A percentile compares a stretch with the other conserved stretches of the same genome.
These are phyloP conservation scores for Kuraishia capsulata DNA, from an alignment of 805 yeast species.

Conservation along the genomic window DNA sequence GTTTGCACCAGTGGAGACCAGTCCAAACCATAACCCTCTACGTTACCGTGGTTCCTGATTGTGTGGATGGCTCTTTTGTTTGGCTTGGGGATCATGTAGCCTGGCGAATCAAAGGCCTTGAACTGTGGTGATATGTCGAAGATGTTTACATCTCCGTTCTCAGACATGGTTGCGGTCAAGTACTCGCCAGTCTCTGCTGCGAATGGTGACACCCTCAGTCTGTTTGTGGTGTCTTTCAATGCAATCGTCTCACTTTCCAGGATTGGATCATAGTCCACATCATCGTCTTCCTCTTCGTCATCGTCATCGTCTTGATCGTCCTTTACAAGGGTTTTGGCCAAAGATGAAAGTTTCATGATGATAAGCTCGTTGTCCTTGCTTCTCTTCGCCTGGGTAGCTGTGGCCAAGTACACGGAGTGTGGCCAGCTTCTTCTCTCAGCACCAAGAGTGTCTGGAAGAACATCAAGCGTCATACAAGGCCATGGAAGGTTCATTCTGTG, in stretches of 20 bases:
- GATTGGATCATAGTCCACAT: conserved; percentile 67
- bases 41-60: conserved; percentile 76
- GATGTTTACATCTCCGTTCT: conserved; percentile 81
- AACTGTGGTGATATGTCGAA: conserved; percentile 75
- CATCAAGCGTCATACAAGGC: conserved; percentile 92
- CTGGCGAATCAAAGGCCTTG: conserved; percentile 84
- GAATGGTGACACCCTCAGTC: conserved; percentile 78
- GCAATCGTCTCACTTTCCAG: conserved; percentile 80
- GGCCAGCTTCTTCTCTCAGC: conserved; percentile 85
- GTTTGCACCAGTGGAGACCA: conserved; percentile 85
- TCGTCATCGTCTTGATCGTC: conserved; percentile 74
- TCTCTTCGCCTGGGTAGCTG: conserved; percentile 89
- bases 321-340: conserved; percentile 79
- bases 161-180: conserved; percentile 80
- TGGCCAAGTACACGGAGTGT: conserved; percentile 73
- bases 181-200: conserved; percentile 68
- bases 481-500: conserved; percentile 91
- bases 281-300: conserved; percentile 64
- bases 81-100: conserved; percentile 67
- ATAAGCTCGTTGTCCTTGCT: conserved; percentile 84
- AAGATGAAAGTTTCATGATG: conserved; percentile 72
- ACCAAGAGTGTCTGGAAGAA: conserved; percentile 81
- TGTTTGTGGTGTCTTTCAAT: conserved; percentile 75
- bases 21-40: conserved; percentile 96
- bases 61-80: conserved; percentile 79